Evolutionary conservation across 2,329 filamentous ascomycete species (phyloP), one percentile per base, ranked within the genome.

Genomic region (Lachnellula hyalina): DNA sequence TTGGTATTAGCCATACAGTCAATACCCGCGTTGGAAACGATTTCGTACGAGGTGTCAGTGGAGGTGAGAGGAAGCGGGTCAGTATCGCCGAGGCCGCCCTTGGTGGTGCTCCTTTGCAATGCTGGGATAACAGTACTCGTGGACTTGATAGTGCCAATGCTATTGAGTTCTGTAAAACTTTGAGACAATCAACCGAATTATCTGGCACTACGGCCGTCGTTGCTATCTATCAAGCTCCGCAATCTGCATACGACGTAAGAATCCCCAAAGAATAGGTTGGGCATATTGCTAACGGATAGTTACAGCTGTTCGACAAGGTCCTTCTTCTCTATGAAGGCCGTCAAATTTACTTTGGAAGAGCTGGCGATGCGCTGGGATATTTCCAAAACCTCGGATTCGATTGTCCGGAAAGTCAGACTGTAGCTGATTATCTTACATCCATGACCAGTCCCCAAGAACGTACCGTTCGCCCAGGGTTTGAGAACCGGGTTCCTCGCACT

Each of bases 1-100:
- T 86, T 0, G 77, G 85, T 63, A 79, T 40, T 3, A 40, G 17
- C 36, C 36, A 40, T 17, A 40, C 36, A 85, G 57, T 91, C 87
- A 9, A 87, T 85, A 63, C 85, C 92, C 6, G 36, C 8, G 36
- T 40, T 8, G 89, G 89, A 5, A 84, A 90, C 55, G 86, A 90
- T 61, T 83, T 87, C 45, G 77, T 91, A 2, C 82, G 67, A 9
- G 89, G 89, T 45, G 80, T 89, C 0, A 85, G 81, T 2, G 86
- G 86, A 19, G 86, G 86, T 23, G 86, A 89, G 67, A 76, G 85
- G 51, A 92, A 95, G 73, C 84, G 90, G 67, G 89, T 94, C 6
- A 88, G 84, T 42, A 90, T 94, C 56, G 88, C 87, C 0, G 89
- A 94, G 70, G 89, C 89, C 61, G 80, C 82, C 0, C 79, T 80